Conservation (phyloP, 768 basidiomycete species). For the Kwoniella shandongensis region DNA sequence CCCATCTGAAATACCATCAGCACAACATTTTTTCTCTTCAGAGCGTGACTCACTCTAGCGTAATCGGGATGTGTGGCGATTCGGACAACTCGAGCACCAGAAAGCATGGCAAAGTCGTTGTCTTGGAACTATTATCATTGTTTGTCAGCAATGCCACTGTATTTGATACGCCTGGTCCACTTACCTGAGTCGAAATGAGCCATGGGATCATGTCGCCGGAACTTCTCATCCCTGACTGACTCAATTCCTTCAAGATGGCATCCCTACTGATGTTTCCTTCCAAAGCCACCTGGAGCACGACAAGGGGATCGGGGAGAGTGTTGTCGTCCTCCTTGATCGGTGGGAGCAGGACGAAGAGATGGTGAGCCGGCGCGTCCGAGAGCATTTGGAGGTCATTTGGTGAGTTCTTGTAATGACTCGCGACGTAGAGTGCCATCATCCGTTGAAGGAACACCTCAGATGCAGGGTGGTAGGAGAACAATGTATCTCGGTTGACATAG, state of each 20-base stretch:
- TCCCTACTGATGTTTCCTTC: slow-evolving; percentile 89
- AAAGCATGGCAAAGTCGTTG: slow-evolving; percentile 83
- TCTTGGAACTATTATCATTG: slow-evolving; percentile 74
- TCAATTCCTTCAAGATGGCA: slow-evolving; percentile 79
- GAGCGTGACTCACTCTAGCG: slow-evolving; percentile 64
- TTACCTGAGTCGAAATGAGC: slow-evolving; percentile 74
- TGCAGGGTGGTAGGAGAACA: slow-evolving; percentile 96
- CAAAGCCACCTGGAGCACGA: slow-evolving; percentile 90
- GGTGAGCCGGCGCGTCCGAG: slow-evolving; percentile 94
- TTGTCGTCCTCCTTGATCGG: slow-evolving; percentile 86
- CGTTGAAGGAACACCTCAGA: slow-evolving; percentile 96
- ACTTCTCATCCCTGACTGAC: slow-evolving; percentile 71
- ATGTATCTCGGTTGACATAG: slow-evolving; percentile 90
- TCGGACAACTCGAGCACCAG: slow-evolving; percentile 85
- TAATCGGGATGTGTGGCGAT: slow-evolving; percentile 97
- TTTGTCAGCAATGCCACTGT: slow-evolving; percentile 13
- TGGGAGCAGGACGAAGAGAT: slow-evolving; percentile 90
- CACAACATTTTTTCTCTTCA: background rate
- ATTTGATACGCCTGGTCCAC: slow-evolving; percentile 6
- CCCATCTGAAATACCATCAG: slow-evolving; percentile 69
- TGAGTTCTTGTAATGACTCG: slow-evolving; percentile 98
- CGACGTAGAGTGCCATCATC: slow-evolving; percentile 97
- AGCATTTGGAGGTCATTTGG: slow-evolving; percentile 98
- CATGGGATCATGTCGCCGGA: slow-evolving; percentile 98
- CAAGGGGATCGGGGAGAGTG: slow-evolving; percentile 90